These are phyloP conservation scores for Rhizophagus prolifer DNA, from an alignment of 192 early-diverging fungal genomes.

Conservation along the genomic window DNA sequence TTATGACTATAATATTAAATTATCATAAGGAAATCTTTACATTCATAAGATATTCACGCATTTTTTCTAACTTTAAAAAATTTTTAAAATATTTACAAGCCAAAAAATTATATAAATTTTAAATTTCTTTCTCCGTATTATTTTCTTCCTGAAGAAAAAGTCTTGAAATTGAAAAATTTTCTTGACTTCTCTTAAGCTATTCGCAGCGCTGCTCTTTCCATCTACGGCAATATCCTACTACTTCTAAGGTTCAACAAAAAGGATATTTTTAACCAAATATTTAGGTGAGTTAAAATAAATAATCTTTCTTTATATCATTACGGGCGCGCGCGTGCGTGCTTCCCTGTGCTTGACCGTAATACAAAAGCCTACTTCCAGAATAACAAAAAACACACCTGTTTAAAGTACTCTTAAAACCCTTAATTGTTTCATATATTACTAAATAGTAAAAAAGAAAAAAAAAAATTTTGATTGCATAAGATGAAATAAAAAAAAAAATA, in stretches of 20 bases:
- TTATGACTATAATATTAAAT: background rate
- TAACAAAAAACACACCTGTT: background rate
- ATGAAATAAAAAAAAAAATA: background rate
- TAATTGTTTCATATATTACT: constrained; percentile 1
- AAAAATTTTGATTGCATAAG: background rate
- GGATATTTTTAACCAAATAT: background rate
- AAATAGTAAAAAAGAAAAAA: background rate
- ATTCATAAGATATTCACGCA: background rate
- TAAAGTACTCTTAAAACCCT: background rate
- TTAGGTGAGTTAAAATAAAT: background rate
- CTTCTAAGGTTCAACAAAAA: no score
- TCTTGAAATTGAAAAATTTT: no score
- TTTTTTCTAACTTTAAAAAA: background rate
- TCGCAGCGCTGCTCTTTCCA: background rate
- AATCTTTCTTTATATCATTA: background rate
- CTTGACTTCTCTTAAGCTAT: no score
- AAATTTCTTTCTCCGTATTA: no score
- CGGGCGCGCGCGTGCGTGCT: background rate
- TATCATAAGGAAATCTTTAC: background rate
- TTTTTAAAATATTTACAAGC: background rate
- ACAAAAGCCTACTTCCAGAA: background rate
- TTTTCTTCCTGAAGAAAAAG: no score
- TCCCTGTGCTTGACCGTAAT: background rate
- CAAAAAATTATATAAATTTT: background rate
- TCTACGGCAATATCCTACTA: background rate